Evolutionary conservation across 805 yeast species (phyloP), one percentile per base, ranked within the genome.

Genomic region (Pichia thaimueangensis): DNA sequence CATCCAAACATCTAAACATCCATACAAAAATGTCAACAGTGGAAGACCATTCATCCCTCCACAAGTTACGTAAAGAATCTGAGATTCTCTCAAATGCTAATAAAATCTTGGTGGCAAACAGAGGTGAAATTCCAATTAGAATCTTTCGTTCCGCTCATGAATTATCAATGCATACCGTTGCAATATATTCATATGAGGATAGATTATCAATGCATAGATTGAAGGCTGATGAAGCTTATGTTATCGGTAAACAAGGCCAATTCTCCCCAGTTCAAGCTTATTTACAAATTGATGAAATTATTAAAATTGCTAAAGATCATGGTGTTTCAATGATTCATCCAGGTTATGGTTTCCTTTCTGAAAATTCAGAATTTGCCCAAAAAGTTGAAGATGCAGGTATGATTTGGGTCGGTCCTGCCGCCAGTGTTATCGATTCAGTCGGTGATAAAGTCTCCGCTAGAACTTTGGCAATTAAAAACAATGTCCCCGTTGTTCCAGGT

Each of bases 361-460:
- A 89, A 68, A 89, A 89, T 71, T 76, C 96, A 19, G 95, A 86
- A 60, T 86, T 91, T 62, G 98, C 98, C 38, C 72, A 78, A 50
- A 91, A 88, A 65, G 96, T 91, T 41, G 91, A 78, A 54, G 91
- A 78, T 56, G 80, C 80, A 44, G 97, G 97, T 30, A 83, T 91
- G 58, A 86, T 86, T 41, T 91, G 98, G 97, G 77, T 91, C 52
- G 98, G 98, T 21, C 98, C 98, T 23, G 76, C 88, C 17, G 78
- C 83, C 56, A 69, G 70, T 42, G 93, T 94, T 47, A 91, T 91
- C 55, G 97, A 91, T 55, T 69, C 93, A 15, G 96, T 91, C 24
- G 98, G 98, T 63, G 98, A 91, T 69, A 91, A 91, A 70, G 97
- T 93, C 33, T 76, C 87, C 51, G 98, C 98, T 35, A 80, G 98